Percentiles rank a stretch among this genome's conserved stretches.
phyloP scores from a whole-genome alignment of 257 asterid species.

The Striga asiatica region DNA sequence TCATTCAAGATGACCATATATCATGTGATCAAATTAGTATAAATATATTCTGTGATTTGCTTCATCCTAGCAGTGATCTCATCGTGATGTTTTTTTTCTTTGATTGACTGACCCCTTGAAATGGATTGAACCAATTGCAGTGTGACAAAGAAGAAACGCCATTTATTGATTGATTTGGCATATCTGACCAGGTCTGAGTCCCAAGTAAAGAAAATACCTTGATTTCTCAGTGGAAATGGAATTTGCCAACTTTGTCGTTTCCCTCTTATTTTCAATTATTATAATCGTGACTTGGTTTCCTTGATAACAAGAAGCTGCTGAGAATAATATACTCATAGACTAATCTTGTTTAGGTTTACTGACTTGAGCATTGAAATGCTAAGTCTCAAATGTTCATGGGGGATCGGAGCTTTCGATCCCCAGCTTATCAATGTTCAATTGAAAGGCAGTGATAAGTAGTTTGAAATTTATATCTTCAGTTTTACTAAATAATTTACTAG shows the following conservation, averaged over 20 bases:
- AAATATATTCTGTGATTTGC: background rate
- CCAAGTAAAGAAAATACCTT: slow-evolving; percentile 7
- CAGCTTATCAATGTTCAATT: no score
- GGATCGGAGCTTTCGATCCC: no score
- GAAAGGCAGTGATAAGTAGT: no score
- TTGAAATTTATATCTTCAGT: no score
- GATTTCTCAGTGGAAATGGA: background rate
- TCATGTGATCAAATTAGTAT: background rate
- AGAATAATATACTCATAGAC: slow-evolving; percentile 8
- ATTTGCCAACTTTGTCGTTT: slow-evolving; percentile 20
- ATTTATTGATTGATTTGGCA: background rate
- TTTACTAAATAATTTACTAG: no score
- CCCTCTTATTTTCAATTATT: slow-evolving; percentile 1
- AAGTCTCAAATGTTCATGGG: no score
- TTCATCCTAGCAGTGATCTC: background rate
- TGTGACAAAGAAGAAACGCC: slow-evolving; percentile 3
- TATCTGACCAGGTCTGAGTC: slow-evolving; percentile 16
- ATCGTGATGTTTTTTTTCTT: background rate
- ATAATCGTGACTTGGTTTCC: background rate
- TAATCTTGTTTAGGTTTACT: slow-evolving; percentile 1
- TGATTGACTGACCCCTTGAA: slow-evolving; percentile 7
- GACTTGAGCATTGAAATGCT: no score
- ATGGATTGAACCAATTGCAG: slow-evolving; percentile 10
- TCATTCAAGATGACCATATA: background rate
- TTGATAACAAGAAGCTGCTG: background rate